Conservation (phyloP, 768 basidiomycete species). For the Mycena venus region DNA sequence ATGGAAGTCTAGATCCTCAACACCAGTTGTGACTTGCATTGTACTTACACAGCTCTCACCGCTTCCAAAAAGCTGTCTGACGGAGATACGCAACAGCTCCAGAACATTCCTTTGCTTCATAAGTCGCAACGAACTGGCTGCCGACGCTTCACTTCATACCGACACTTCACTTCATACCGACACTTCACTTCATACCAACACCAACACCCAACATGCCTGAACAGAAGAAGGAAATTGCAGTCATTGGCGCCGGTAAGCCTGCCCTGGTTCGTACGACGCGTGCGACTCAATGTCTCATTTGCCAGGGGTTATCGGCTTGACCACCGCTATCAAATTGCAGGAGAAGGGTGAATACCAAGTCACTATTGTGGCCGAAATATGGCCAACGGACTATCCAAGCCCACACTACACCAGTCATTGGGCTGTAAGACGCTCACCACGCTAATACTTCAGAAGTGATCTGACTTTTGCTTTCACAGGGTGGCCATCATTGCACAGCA, state of each 20-base stretch:
- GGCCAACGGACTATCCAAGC: constrained; percentile 64
- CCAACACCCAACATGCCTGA: constrained; percentile 7
- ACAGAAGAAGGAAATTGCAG: background rate
- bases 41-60: background rate
- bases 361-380: constrained; percentile 63
- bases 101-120: background rate
- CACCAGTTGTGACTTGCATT: background rate
- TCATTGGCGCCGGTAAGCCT: constrained; percentile 9
- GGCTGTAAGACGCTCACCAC: constrained; percentile 56
- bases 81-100: background rate
- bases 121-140: background rate
- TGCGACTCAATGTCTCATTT: background rate
- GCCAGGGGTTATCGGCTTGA: constrained; percentile 68
- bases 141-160: background rate
- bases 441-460: background rate
- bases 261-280: background rate
- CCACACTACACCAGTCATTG: constrained; percentile 69
- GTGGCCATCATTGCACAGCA: constrained; percentile 52
- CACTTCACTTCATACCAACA: background rate
- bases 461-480: constrained; percentile 28
- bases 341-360: constrained; percentile 60
- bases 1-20: background rate
- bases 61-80: background rate
- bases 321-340: constrained; percentile 66
- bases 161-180: background rate